These are phyloP conservation scores for Xylariaceae sp. DNA, from an alignment of 2,329 filamentous ascomycete species.

Conservation along the genomic window DNA sequence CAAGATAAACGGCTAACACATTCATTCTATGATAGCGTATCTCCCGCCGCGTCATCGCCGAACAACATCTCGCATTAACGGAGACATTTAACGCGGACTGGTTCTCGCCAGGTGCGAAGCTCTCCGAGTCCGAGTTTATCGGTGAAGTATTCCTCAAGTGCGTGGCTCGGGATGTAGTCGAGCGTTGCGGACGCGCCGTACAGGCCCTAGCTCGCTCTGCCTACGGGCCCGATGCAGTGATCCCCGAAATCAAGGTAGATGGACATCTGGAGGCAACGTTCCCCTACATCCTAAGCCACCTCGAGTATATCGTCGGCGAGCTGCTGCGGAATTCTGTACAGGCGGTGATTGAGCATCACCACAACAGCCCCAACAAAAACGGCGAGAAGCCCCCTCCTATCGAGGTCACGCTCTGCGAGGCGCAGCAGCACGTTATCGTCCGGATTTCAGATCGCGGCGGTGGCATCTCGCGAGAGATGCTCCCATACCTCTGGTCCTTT, in stretches of 20 bases:
- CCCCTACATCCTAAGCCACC: slow-evolving; percentile 92
- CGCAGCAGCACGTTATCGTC: slow-evolving; percentile 93
- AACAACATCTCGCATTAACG: slow-evolving; percentile 93
- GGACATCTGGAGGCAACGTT: slow-evolving; percentile 91
- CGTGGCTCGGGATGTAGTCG: slow-evolving; percentile 86
- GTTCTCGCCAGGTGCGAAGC: slow-evolving; percentile 83
- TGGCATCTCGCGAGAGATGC: slow-evolving; percentile 82
- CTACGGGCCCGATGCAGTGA: slow-evolving; percentile 71
- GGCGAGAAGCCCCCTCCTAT: slow-evolving; percentile 73
- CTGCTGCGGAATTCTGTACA: slow-evolving; percentile 94
- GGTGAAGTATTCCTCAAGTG: slow-evolving; percentile 96
- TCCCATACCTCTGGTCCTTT: slow-evolving; percentile 96
- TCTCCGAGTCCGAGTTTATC: slow-evolving; percentile 81
- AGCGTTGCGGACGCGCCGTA: slow-evolving; percentile 79
- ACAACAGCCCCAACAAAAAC: slow-evolving; percentile 46
- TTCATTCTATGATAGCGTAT: slow-evolving; percentile 70
- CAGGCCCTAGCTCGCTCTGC: slow-evolving; percentile 75
- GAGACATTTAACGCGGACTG: slow-evolving; percentile 91
- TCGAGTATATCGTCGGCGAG: slow-evolving; percentile 97
- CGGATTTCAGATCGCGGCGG: slow-evolving; percentile 95
- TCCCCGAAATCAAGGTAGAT: slow-evolving; percentile 83
- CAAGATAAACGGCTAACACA: slow-evolving; percentile 1
- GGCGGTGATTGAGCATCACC: slow-evolving; percentile 80
- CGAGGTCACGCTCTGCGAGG: slow-evolving; percentile 93
- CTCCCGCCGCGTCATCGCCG: slow-evolving; percentile 93